These are phyloP conservation scores for Clarireedia paspali DNA, from an alignment of 2,329 filamentous ascomycete genomes.

Conservation along the genomic window DNA sequence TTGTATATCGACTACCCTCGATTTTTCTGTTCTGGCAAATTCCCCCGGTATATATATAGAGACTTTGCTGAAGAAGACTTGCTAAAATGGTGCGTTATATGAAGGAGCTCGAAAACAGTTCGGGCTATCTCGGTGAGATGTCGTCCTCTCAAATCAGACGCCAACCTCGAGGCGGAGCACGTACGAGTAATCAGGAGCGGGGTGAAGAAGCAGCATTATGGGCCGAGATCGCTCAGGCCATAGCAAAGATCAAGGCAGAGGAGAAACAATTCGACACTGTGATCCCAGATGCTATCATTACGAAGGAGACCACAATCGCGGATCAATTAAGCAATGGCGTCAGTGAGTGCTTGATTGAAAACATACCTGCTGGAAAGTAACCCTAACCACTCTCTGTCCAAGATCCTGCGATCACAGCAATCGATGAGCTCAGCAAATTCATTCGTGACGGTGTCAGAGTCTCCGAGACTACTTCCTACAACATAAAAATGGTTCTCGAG, in stretches of 20 bases:
- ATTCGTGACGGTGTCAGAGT: constrained; percentile 25
- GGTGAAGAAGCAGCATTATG: constrained; percentile 14
- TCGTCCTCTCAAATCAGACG: constrained; percentile 16
- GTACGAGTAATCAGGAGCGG: constrained; percentile 12
- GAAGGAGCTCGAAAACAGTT: background rate
- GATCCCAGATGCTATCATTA: constrained; percentile 14
- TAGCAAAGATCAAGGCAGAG: constrained; percentile 11
- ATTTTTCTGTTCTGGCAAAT: background rate
- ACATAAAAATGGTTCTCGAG: constrained; percentile 1
- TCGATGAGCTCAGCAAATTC: constrained; percentile 16
- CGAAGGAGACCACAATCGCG: constrained; percentile 12
- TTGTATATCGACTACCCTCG: no score
- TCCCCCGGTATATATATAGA: background rate
- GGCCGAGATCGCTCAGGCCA: constrained; percentile 9
- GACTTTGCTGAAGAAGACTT: background rate
- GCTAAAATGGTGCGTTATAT: background rate
- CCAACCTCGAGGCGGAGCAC: constrained; percentile 12
- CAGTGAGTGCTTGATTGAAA: constrained; percentile 9
- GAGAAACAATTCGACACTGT: constrained; percentile 9
- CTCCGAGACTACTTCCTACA: constrained; percentile 21
- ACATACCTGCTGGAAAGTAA: background rate
- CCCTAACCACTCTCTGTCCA: constrained; percentile 5
- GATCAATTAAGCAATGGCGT: constrained; percentile 9
- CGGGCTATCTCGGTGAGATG: background rate
- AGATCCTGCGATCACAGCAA: constrained; percentile 21